These are phyloP conservation scores for Carpinus fangiana DNA, from an alignment of 306 rosid genomes.

Conservation along the genomic window DNA sequence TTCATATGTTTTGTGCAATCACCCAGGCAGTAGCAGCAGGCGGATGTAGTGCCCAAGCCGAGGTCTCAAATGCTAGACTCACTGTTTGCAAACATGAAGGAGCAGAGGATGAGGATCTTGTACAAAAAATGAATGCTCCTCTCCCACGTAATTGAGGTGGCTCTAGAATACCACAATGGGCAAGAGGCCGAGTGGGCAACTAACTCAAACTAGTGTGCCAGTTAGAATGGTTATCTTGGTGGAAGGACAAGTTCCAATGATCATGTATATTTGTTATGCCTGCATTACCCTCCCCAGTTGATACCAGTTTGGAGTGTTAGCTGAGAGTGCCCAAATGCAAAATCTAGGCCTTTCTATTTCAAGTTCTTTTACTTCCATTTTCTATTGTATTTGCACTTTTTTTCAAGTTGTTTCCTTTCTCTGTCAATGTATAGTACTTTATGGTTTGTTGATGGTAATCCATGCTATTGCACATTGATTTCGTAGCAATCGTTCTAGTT, in stretches of 20 bases:
- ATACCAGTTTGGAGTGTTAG: constrained; percentile 14
- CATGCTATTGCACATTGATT: not conserved
- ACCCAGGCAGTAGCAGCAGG: constrained; percentile 31
- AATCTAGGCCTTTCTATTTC: not conserved
- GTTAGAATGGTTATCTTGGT: not conserved
- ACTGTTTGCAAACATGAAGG: constrained; percentile 81
- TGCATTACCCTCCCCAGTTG: constrained; percentile 12
- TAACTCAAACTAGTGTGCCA: constrained; percentile 17
- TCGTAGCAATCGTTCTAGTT: not conserved
- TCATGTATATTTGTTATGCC: constrained; percentile 8
- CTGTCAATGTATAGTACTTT: constrained; percentile 29
- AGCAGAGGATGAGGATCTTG: constrained; percentile 66
- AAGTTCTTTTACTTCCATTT: not conserved
- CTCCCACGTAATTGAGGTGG: constrained; percentile 45
- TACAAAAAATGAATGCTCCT: constrained; percentile 40
- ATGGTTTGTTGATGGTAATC: not conserved
- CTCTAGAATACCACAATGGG: constrained; percentile 60
- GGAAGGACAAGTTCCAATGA: not conserved
- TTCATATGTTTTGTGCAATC: constrained; percentile 33
- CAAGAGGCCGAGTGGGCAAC: constrained; percentile 70
- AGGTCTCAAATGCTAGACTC: constrained; percentile 80
- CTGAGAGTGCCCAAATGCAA: constrained; percentile 8
- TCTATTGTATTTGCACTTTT: not conserved
- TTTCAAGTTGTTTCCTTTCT: constrained; percentile 18
- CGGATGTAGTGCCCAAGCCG: constrained; percentile 46